Conservation (phyloP, 352 stramenopile species). For the Phytophthora citricola region DNA sequence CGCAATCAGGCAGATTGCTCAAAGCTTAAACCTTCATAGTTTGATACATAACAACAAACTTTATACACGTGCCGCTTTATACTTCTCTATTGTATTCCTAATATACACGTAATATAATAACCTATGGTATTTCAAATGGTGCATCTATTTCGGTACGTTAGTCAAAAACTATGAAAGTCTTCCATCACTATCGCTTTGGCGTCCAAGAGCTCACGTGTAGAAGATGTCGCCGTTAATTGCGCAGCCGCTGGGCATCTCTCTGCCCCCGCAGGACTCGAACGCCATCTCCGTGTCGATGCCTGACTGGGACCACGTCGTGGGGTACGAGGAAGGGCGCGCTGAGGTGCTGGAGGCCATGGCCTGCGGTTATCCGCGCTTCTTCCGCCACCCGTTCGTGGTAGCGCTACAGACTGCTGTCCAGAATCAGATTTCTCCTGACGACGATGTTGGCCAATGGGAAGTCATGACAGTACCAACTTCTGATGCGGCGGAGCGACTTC, state of each 20-base stretch:
- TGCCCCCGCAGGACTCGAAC: constrained; percentile 74
- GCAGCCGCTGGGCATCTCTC: constrained; percentile 69
- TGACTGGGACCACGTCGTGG: constrained; percentile 85
- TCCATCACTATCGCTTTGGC: constrained; percentile 4
- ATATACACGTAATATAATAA: no score
- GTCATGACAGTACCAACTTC: constrained; percentile 61
- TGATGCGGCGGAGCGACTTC: constrained; percentile 62
- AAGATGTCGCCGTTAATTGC: constrained; percentile 27
- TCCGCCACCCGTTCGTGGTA: constrained; percentile 89
- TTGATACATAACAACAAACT: no score
- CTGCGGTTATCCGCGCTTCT: constrained; percentile 94
- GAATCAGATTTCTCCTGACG: constrained; percentile 27
- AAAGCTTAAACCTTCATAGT: no score
- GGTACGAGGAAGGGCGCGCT: constrained; percentile 89
- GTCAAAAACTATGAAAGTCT: not conserved
- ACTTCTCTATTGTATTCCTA: no score
- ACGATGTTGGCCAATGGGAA: constrained; percentile 39
- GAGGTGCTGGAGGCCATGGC: constrained; percentile 74
- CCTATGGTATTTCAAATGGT: no score
- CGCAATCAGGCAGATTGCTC: no score
- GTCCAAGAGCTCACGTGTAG: not conserved
- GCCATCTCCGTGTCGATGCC: constrained; percentile 88
- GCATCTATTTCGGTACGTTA: no score
- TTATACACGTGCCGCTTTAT: no score
- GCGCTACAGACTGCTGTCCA: constrained; percentile 56